Evolutionary conservation across 2,329 filamentous ascomycete genomes (phyloP).

Genomic region (Penicillium sp.): DNA sequence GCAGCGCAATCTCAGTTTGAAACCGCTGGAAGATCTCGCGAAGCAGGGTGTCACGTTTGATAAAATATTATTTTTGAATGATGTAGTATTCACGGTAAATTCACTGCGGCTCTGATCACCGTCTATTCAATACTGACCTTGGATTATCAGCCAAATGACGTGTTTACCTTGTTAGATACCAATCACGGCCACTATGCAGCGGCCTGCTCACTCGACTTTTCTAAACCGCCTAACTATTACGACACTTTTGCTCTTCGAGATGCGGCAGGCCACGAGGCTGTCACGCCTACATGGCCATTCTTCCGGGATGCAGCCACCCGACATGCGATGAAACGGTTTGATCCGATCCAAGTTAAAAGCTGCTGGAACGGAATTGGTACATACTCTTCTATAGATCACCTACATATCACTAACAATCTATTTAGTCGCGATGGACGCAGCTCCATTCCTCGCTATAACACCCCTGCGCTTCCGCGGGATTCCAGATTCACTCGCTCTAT

Average conservation of each 20-base stretch:
- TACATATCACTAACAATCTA: conserved; percentile 9
- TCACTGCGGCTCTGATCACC: background rate
- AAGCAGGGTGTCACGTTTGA: conserved; percentile 50
- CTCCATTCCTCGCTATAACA: conserved; percentile 21
- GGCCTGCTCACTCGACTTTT: conserved; percentile 66
- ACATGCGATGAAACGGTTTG: conserved; percentile 48
- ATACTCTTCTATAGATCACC: conserved; percentile 10
- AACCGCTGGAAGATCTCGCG: conserved; percentile 51
- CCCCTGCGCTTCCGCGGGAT: conserved; percentile 59
- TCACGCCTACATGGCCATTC: conserved; percentile 63
- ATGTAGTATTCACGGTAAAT: conserved; percentile 42
- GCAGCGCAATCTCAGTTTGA: conserved; percentile 58
- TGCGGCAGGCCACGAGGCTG: conserved; percentile 55
- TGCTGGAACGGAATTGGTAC: conserved; percentile 63
- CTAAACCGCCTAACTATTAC: conserved; percentile 62
- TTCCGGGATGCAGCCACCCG: conserved; percentile 49
- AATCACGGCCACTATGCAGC: conserved; percentile 57
- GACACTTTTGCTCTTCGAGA: conserved; percentile 69
- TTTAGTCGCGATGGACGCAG: conserved; percentile 23
- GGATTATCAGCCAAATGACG: conserved; percentile 46
- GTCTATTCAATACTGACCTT: background rate
- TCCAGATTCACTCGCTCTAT: conserved; percentile 52
- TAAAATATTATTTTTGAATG: conserved; percentile 55
- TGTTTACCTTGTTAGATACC: conserved; percentile 53
- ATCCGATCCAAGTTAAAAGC: conserved; percentile 55